Base-by-base conservation (phyloP, 345 rosid genomes). In the Ailanthus altissimus region DNA sequence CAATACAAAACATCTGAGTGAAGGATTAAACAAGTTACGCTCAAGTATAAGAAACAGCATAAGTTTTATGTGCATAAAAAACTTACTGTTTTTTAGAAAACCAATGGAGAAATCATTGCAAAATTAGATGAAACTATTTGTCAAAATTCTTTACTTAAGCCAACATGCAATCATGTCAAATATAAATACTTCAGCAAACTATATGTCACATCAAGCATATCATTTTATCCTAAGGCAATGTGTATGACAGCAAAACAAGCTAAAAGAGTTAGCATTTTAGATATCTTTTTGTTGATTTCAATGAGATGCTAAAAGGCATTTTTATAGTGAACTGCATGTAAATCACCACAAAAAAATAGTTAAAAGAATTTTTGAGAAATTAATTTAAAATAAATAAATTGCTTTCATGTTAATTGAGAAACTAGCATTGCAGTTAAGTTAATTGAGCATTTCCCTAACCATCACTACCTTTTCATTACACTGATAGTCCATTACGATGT, bases 1-100 rank as follows among this genome's bases (percentile, higher is more conserved):
- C 65, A 60, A 66, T 50, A 65, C 88, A 77, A 84, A 96, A 93
- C 97, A 93, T 92, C 97, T 95, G 88, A 77, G 21, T 8, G 68
- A 84, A 28, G 71, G 67, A 79, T 63, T 32, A 80, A 26, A 51
- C 83, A 75, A 13, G 42, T 61, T 67, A 50, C 65, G 80, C 73
- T 61, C 76, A 63, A 67, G 51, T 58, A 73, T 67, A 11, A 46
- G 16, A 75, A 43, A 18, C 59, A 46, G 10, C 10, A 46, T 6
- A 46, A 46, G 50, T 46, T 7, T n/a, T 46, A 46, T 46, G 11
- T 8, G 50, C 50, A 46, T 46, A 46, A 46, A 46, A 6, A 46
- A 46, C 50, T 46, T 46, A n/a, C 50, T 12, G 12, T 46, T 32
- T 32, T 32, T 1, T 59, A 40, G 59, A 57, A 16, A 49, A 16